Evolutionary conservation across 2,329 filamentous ascomycete genomes (phyloP).

Genomic region (Fusarium caatingaense): DNA sequence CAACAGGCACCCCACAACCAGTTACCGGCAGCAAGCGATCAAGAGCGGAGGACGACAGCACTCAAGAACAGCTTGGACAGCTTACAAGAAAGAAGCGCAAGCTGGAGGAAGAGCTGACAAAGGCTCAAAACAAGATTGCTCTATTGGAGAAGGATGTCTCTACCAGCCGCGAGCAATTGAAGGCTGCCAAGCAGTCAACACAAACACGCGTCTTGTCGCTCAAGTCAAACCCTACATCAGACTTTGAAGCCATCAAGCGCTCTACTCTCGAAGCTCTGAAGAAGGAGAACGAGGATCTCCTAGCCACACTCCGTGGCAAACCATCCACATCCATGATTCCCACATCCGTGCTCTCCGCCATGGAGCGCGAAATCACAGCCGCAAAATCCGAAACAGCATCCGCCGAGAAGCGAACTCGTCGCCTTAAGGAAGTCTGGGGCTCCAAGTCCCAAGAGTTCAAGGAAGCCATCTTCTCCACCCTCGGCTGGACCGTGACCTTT

Average conservation of each 20-base stretch:
- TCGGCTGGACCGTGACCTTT: slow-evolving; percentile 96
- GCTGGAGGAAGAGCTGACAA: slow-evolving; percentile 80
- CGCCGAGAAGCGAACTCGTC: slow-evolving; percentile 83
- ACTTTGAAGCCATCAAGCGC: slow-evolving; percentile 85
- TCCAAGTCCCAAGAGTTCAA: slow-evolving; percentile 95
- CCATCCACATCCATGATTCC: slow-evolving; percentile 75
- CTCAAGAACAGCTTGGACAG: slow-evolving; percentile 80
- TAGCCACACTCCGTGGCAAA: slow-evolving; percentile 72
- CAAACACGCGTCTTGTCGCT: slow-evolving; percentile 87
- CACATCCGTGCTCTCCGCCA: slow-evolving; percentile 77
- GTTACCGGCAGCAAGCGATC: slow-evolving; percentile 71
- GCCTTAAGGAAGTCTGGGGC: slow-evolving; percentile 92
- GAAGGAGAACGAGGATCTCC: slow-evolving; percentile 85
- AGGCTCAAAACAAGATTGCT: slow-evolving; percentile 75
- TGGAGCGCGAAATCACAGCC: slow-evolving; percentile 79
- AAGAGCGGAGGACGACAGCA: slow-evolving; percentile 69
- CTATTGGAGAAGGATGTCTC: slow-evolving; percentile 81
- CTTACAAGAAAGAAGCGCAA: slow-evolving; percentile 88
- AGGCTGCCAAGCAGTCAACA: slow-evolving; percentile 71
- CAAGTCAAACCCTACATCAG: slow-evolving; percentile 90
- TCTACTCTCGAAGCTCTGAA: slow-evolving; percentile 81
- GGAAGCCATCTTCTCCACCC: slow-evolving; percentile 88
- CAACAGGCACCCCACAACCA: slow-evolving; percentile 52
- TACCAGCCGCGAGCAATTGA: slow-evolving; percentile 78
- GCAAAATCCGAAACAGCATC: slow-evolving; percentile 75